phyloP scores from a whole-genome alignment of 495 filamentous ascomycete genomes.

The Podospora appendiculata region DNA sequence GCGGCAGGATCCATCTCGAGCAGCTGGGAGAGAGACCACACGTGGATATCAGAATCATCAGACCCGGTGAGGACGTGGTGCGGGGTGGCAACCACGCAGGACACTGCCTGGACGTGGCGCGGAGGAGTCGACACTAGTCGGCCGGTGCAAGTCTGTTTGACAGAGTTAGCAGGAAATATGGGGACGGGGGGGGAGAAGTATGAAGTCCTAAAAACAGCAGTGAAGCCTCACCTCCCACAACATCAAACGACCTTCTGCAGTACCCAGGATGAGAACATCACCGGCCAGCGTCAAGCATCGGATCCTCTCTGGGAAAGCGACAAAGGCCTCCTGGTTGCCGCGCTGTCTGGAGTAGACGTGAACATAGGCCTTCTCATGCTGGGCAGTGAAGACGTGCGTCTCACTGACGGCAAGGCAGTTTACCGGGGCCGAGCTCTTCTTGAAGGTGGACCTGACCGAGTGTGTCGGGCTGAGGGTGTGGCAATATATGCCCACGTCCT shows the following conservation, averaged over 20 bases:
- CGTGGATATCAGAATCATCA: slow-evolving; percentile 77
- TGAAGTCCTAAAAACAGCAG: neutral
- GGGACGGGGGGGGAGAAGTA: no score
- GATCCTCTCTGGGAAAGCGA: slow-evolving; percentile 81
- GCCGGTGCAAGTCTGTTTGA: slow-evolving; percentile 67
- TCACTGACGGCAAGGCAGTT: slow-evolving; percentile 76
- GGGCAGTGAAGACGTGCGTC: slow-evolving; percentile 83
- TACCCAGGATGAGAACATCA: slow-evolving; percentile 75
- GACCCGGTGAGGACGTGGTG: slow-evolving; percentile 84
- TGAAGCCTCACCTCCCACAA: slow-evolving; percentile 75
- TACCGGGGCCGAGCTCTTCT: slow-evolving; percentile 76
- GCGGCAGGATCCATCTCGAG: slow-evolving; percentile 49
- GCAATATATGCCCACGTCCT: slow-evolving; percentile 77
- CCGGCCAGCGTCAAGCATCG: slow-evolving; percentile 57
- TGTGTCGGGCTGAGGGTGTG: slow-evolving; percentile 72
- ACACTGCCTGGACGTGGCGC: slow-evolving; percentile 80
- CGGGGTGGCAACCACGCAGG: slow-evolving; percentile 62
- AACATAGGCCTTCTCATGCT: slow-evolving; percentile 81
- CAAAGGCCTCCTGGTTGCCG: slow-evolving; percentile 76
- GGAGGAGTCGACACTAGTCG: slow-evolving; percentile 80
- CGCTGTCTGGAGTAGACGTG: slow-evolving; percentile 82
- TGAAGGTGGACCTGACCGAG: slow-evolving; percentile 67
- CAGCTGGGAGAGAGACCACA: slow-evolving; percentile 75
- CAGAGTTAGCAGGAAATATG: neutral
- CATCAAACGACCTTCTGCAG: slow-evolving; percentile 75